Conservation (phyloP, 2,329 filamentous ascomycete genomes). For the Parasarocladium wereldwijsianum region DNA sequence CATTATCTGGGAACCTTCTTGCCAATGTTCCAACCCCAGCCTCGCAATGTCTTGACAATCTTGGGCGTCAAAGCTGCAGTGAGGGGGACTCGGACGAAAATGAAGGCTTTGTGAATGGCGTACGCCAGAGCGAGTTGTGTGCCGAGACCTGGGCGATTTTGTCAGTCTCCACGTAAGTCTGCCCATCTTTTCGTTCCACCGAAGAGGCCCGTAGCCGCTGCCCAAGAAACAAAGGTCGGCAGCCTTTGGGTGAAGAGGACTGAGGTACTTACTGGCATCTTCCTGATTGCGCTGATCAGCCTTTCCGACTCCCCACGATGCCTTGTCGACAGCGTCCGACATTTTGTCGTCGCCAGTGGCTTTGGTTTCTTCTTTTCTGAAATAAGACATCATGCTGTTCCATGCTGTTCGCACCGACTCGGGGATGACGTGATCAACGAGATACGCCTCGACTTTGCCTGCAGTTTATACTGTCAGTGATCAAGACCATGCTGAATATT, state of each 20-base stretch:
- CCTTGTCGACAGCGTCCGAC: conserved; percentile 31
- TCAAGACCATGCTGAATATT: not conserved
- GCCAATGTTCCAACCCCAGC: conserved; percentile 92
- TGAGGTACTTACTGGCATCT: conserved; percentile 57
- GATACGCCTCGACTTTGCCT: conserved; percentile 51
- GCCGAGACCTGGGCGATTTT: conserved; percentile 33
- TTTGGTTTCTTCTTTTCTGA: conserved; percentile 26
- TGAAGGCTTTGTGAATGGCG: conserved; percentile 94
- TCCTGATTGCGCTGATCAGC: conserved; percentile 45
- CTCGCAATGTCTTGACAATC: conserved; percentile 74
- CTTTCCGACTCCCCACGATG: conserved; percentile 46
- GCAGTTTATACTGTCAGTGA: conserved; percentile 3
- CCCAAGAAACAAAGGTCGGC: too few relatives aligned
- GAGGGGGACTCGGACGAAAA: conserved; percentile 86
- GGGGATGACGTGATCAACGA: conserved; percentile 48
- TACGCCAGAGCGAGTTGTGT: conserved; percentile 90
- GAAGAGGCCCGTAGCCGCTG: too few relatives aligned
- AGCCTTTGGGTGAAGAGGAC: too few relatives aligned
- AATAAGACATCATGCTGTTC: conserved; percentile 27
- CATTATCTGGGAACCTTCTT: conserved; percentile 35
- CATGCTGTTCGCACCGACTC: conserved; percentile 39
- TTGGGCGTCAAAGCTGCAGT: conserved; percentile 85
- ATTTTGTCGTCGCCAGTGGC: conserved; percentile 3
- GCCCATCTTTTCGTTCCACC: not conserved
- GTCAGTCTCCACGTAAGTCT: conserved; percentile 1